A percentile compares a stretch with the other conserved stretches of the same genome.
phyloP scores from a whole-genome alignment of 305 asterid species.

The Euphrasia arctica region DNA sequence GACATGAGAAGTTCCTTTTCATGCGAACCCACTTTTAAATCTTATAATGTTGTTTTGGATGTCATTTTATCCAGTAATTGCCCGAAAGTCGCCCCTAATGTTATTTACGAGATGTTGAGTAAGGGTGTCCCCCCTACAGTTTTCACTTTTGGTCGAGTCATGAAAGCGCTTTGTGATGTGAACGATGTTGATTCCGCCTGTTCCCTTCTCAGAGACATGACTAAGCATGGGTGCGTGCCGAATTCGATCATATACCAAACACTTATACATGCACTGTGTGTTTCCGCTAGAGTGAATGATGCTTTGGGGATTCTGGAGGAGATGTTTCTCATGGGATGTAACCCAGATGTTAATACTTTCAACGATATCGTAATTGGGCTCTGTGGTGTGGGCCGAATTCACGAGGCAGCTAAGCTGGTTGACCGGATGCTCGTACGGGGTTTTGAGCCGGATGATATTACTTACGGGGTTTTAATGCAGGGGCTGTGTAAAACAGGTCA shows the following conservation, averaged over 20 bases:
- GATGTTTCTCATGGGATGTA: constrained; percentile 88
- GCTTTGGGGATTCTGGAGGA: constrained; percentile 76
- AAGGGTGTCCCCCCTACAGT: constrained; percentile 74
- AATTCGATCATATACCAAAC: constrained; percentile 77
- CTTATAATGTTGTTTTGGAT: constrained; percentile 69
- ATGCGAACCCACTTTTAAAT: constrained; percentile 74
- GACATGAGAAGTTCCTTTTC: constrained; percentile 66
- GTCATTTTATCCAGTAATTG: constrained; percentile 69
- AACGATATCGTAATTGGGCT: constrained; percentile 73
- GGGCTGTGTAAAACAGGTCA: constrained; percentile 63
- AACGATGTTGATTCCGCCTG: constrained; percentile 73
- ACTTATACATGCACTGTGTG: constrained; percentile 58
- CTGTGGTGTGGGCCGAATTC: constrained; percentile 61
- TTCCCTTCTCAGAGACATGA: constrained; percentile 87
- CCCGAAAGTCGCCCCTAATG: constrained; percentile 81
- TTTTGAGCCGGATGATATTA: constrained; percentile 61
- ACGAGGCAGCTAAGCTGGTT: constrained; percentile 75
- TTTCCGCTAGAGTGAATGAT: constrained; percentile 60
- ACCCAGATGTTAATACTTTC: constrained; percentile 76
- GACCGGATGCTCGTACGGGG: constrained; percentile 82
- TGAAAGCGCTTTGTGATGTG: constrained; percentile 65
- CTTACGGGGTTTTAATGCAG: constrained; percentile 73
- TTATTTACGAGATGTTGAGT: constrained; percentile 76
- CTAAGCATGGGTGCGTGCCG: constrained; percentile 85
- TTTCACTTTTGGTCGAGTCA: constrained; percentile 60